Base-by-base conservation (phyloP, 2,329 filamentous ascomycete species). In the Colletotrichum sp. region DNA sequence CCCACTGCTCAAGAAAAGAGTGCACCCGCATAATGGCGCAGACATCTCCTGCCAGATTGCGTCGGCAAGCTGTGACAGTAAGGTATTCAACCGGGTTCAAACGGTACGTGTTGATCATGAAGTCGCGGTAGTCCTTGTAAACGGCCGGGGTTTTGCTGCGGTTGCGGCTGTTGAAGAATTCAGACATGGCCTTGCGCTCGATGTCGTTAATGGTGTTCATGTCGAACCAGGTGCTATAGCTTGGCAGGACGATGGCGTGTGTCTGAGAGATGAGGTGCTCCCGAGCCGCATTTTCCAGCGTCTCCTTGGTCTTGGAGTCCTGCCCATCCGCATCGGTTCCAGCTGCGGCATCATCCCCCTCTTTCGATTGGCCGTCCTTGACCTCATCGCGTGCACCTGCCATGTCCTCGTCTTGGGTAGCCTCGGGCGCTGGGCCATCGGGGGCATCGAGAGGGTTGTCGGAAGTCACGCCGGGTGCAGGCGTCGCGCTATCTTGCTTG, bases 11-110 rank as follows among this genome's bases (percentile, higher is more conserved):
- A 44, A 99, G 90, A 87, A 99, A 99, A 18, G 96, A 95, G 85
- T 99, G 97, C 21, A 99, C 96, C 79, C 97, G 94, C 97, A 99
- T 99, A 80, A 99, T 99, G 52, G 97, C 96, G 87, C 97, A 99
- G 36, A 99, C 97, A 85, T 99, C 97, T 79, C 97, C 97, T 26
- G 97, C 97, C 82, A 99, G 87, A 84, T 99, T 99, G 79, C 97
- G 92, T 78, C 97, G 92, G 84, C 97, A 99, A 67, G 97, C 97
- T 13, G 97, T 99, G 71, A 99, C 96, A 7, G 97, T 99, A 71
- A 99, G 90, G 82, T 99, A 99, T 85, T 99, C 97, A 70, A 96
- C 91, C 7, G 97, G 97, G 83, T 99, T 99, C 72, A 99, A 88
- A 49, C 97, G 94, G 86, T 99, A 99, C 16, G 97, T 99, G 88